Evolutionary conservation across 768 basidiomycete genomes (phyloP).

Genomic region (Leucosporidium yakuticum): DNA sequence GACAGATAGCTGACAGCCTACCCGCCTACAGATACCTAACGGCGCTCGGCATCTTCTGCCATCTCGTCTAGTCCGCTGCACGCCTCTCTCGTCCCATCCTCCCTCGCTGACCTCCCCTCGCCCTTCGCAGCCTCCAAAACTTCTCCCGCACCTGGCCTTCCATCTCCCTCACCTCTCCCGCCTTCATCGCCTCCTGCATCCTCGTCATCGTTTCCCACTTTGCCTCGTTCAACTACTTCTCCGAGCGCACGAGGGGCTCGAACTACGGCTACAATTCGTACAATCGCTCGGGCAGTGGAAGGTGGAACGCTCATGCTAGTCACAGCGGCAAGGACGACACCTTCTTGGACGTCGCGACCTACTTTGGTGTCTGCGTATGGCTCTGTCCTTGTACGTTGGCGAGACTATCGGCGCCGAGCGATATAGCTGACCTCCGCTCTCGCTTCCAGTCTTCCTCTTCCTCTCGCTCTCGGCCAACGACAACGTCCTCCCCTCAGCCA

Average conservation of each 20-base stretch:
- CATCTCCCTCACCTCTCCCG: slow-evolving; percentile 77
- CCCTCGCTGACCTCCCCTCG: too few species aligned
- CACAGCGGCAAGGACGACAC: slow-evolving; percentile 24
- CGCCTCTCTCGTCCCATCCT: slow-evolving; percentile 46
- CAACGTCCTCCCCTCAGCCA: slow-evolving; percentile 69
- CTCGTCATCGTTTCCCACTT: slow-evolving; percentile 88
- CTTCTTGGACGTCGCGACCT: slow-evolving; percentile 51
- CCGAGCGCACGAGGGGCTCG: slow-evolving; percentile 41
- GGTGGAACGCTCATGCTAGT: neutral
- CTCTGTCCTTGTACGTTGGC: neutral
- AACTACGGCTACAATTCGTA: slow-evolving; percentile 27
- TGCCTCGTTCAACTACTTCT: slow-evolving; percentile 93
- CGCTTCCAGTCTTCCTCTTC: slow-evolving; percentile 87
- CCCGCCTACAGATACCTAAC: slow-evolving; percentile 49
- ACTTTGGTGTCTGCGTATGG: slow-evolving; percentile 49
- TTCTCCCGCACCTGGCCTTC: slow-evolving; percentile 85
- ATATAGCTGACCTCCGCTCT: slow-evolving; percentile 40
- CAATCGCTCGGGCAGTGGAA: neutral
- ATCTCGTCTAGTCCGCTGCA: slow-evolving; percentile 59
- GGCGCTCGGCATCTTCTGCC: slow-evolving; percentile 73
- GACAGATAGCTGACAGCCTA: neutral
- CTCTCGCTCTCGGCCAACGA: slow-evolving; percentile 94
- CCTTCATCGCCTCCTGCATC: slow-evolving; percentile 77
- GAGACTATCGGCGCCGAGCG: neutral
- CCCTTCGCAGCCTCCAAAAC: slow-evolving; percentile 47